These are phyloP conservation scores for Auricularia heimuer DNA, from an alignment of 768 basidiomycete genomes.

Conservation along the genomic window DNA sequence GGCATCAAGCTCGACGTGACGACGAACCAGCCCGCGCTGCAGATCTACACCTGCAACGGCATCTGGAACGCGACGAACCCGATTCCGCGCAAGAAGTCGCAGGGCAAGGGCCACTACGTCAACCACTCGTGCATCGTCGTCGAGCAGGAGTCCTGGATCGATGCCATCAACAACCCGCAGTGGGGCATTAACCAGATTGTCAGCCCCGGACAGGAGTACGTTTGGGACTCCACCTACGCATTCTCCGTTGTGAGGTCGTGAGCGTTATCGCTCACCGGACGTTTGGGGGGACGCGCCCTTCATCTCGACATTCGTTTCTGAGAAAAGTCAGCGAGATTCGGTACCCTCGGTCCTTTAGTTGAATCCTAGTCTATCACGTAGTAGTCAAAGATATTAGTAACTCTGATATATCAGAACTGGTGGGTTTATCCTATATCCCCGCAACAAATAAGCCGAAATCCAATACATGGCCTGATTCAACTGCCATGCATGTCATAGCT, in stretches of 20 bases:
- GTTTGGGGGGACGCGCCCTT: no score
- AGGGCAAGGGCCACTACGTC: slow-evolving; percentile 7
- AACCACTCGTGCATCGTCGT: slow-evolving; percentile 14
- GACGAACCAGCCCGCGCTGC: slow-evolving; percentile 41
- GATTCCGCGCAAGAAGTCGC: slow-evolving; percentile 7
- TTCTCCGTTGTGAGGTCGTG: slow-evolving; percentile 28
- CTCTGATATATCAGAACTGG: no score
- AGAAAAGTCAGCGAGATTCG: not conserved
- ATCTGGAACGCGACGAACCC: slow-evolving; percentile 5
- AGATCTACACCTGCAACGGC: not conserved
- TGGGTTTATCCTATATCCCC: no score
- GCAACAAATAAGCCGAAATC: no score
- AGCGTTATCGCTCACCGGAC: no score
- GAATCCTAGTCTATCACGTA: no score
- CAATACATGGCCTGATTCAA: no score
- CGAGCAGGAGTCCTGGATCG: slow-evolving; percentile 26
- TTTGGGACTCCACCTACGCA: slow-evolving; percentile 39
- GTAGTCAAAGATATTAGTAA: no score
- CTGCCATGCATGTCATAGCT: no score
- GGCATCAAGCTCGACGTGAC: slow-evolving; percentile 45
- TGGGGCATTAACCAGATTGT: slow-evolving; percentile 44
- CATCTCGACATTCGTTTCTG: no score
- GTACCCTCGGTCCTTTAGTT: no score
- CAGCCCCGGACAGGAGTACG: slow-evolving; percentile 21
- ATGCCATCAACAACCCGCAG: slow-evolving; percentile 47